These are phyloP conservation scores for Colletotrichum sp. DNA, from an alignment of 2,329 filamentous ascomycete species.

Conservation along the genomic window DNA sequence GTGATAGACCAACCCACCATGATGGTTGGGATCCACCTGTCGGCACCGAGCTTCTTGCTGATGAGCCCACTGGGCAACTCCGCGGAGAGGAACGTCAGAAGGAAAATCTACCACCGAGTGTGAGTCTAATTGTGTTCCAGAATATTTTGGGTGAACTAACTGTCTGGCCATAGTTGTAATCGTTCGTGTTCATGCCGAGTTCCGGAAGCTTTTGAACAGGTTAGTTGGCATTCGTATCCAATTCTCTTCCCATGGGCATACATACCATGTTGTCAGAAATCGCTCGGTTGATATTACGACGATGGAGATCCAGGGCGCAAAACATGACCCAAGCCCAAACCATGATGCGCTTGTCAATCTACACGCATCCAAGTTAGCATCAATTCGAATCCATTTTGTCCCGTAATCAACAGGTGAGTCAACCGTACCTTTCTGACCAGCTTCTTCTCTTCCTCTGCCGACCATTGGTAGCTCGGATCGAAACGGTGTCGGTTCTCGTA, in stretches of 20 bases:
- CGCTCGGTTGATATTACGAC: slow-evolving; percentile 50
- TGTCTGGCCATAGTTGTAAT: slow-evolving; percentile 49
- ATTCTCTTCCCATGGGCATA: background rate
- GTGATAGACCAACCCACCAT: slow-evolving; percentile 47
- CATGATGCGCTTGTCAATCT: slow-evolving; percentile 52
- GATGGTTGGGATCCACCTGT: slow-evolving; percentile 48
- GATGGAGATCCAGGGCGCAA: slow-evolving; percentile 48
- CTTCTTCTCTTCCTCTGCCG: slow-evolving; percentile 50
- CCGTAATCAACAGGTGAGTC: background rate
- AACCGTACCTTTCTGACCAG: slow-evolving; percentile 46
- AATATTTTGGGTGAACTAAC: slow-evolving; percentile 22
- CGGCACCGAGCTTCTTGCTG: slow-evolving; percentile 55
- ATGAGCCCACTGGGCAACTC: slow-evolving; percentile 55
- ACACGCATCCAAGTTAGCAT: slow-evolving; percentile 15
- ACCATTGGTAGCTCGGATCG: slow-evolving; percentile 53
- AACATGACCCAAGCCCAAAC: slow-evolving; percentile 54
- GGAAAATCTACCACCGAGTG: slow-evolving; percentile 39
- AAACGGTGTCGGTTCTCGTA: slow-evolving; percentile 69
- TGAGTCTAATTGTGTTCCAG: slow-evolving; percentile 1
- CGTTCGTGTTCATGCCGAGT: slow-evolving; percentile 48
- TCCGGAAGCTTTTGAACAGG: slow-evolving; percentile 31
- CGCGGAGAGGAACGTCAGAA: slow-evolving; percentile 49
- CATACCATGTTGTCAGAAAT: slow-evolving; percentile 43
- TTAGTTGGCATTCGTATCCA: background rate
- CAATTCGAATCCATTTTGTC: background rate